phyloP scores from a whole-genome alignment of 208 protist species.

The Crithidia brevicula region DNA sequence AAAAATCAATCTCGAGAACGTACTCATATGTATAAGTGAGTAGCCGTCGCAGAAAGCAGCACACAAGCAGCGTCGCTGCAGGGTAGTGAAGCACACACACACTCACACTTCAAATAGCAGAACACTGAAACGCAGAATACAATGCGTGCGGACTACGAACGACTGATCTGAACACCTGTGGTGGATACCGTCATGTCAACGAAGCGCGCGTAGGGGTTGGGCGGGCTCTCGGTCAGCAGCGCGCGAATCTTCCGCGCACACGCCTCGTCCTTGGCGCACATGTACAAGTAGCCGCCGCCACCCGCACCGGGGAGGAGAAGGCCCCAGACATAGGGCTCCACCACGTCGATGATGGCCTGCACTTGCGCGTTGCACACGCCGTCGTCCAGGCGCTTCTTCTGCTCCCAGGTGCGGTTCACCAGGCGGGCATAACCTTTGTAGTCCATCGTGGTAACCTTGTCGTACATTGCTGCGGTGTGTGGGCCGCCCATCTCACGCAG shows the following conservation, averaged over 20 bases:
- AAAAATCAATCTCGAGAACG: too few species aligned
- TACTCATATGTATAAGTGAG: too few species aligned
- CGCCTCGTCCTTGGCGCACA: slow-evolving; percentile 56
- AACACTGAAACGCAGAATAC: too few species aligned
- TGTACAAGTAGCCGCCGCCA: slow-evolving; percentile 72
- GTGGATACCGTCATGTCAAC: slow-evolving; percentile 52
- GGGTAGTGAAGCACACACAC: too few species aligned
- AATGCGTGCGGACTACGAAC: too few species aligned
- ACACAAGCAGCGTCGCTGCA: too few species aligned
- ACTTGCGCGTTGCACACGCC: slow-evolving; percentile 42
- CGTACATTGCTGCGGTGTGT: slow-evolving; percentile 46
- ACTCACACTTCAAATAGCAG: too few species aligned
- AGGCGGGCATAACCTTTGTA: slow-evolving; percentile 43
- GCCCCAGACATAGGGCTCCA: slow-evolving; percentile 53
- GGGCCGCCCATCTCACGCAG: slow-evolving; percentile 43
- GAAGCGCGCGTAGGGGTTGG: slow-evolving; percentile 55
- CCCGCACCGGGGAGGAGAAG: slow-evolving; percentile 60
- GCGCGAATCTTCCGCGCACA: slow-evolving; percentile 41
- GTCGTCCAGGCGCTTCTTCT: slow-evolving; percentile 54
- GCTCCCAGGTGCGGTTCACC: slow-evolving; percentile 47
- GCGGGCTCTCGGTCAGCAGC: slow-evolving; percentile 37
- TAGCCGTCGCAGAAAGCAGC: too few species aligned
- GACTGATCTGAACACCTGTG: slow-evolving; percentile 42
- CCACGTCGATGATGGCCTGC: slow-evolving; percentile 39
- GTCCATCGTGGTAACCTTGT: slow-evolving; percentile 44